Conservation (phyloP, 768 basidiomycete genomes). For the Dioszegia hungarica region DNA sequence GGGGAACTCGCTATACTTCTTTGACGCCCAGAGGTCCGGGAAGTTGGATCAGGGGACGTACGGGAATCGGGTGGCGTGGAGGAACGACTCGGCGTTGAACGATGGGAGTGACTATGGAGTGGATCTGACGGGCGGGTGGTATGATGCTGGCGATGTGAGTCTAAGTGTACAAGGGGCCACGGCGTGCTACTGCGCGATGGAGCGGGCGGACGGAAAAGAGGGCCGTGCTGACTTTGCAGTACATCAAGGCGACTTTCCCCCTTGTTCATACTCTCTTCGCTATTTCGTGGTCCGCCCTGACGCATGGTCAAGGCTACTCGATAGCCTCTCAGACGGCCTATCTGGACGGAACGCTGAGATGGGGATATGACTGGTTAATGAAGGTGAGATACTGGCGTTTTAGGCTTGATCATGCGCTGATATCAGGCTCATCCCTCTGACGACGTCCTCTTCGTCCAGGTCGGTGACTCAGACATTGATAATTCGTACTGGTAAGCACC, state of each 20-base stretch:
- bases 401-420: slow-evolving; percentile 67
- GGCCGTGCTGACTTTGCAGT: slow-evolving; percentile 55
- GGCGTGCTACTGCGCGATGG: no score
- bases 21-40: slow-evolving; percentile 85
- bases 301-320: slow-evolving; percentile 80
- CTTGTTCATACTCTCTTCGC: slow-evolving; percentile 79
- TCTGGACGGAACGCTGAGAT: slow-evolving; percentile 83
- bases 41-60: slow-evolving; percentile 55
- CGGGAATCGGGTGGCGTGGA: slow-evolving; percentile 74
- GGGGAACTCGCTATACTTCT: slow-evolving; percentile 78
- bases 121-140: slow-evolving; percentile 81
- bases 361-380: slow-evolving; percentile 88
- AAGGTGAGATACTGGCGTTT: slow-evolving; percentile 73
- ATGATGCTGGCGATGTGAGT: slow-evolving; percentile 71
- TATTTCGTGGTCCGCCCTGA: slow-evolving; percentile 82
- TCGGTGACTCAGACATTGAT: slow-evolving; percentile 65
- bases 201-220: not conserved
- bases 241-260: slow-evolving; percentile 81
- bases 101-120: slow-evolving; percentile 72
- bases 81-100: slow-evolving; percentile 70
- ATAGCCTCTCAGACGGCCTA: slow-evolving; percentile 80
- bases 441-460: slow-evolving; percentile 70
- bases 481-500: slow-evolving; percentile 59
- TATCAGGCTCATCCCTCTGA: slow-evolving; percentile 71
- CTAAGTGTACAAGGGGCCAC: no score